Evolutionary conservation across 2,329 filamentous ascomycete genomes (phyloP), one percentile per base, ranked within the genome.

Genomic region (Aspergillus novoparasiticus): DNA sequence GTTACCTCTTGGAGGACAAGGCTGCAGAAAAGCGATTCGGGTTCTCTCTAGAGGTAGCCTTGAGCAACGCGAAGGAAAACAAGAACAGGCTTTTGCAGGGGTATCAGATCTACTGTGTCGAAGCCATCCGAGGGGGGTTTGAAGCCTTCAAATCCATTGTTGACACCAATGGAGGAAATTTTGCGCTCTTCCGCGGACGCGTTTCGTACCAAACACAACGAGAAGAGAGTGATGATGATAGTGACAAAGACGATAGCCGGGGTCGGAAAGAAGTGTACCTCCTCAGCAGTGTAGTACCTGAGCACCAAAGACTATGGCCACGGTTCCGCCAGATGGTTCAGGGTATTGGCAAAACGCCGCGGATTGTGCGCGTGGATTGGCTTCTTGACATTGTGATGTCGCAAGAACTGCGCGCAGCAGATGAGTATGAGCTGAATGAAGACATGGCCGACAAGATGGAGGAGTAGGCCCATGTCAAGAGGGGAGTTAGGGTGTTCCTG

Each of bases 361-460:
- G 91, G 59, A 89, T 99, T 46, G 93, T 97, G 28, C 86, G 86
- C 54, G 87, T 91, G 3, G 94, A 99, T 74, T 99, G 95, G 95
- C 77, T 99, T 71, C 81, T 99, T 62, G 90, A 94, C 72, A 89
- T 93, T 64, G 92, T 93, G 5, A 94, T 99, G 91, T 88, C 87
- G 71, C 95, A 99, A 79, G 85, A 93, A 77, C 81, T 95, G 66
- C 82, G 83, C n/a, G 89, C 88, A 77, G 83, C 88, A 61, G 80
- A 88, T 46, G 85, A 83, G 68, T 93, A 92, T 73, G 79, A 80
- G 68, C 59, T 80, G 64, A 71, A 64, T 21, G 76, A 78, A 54
- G 72, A 73, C 4, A 74, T 72, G 68, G 60, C 68, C 11, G 70
- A 73, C 39, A 71, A 71, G 64, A 21, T 57, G 30, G 64, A 68